Percentiles rank a stretch among this genome's conserved stretches.
Evolutionary conservation across 148 eudicot species (phyloP).

Genomic region (Arbutus unedo): DNA sequence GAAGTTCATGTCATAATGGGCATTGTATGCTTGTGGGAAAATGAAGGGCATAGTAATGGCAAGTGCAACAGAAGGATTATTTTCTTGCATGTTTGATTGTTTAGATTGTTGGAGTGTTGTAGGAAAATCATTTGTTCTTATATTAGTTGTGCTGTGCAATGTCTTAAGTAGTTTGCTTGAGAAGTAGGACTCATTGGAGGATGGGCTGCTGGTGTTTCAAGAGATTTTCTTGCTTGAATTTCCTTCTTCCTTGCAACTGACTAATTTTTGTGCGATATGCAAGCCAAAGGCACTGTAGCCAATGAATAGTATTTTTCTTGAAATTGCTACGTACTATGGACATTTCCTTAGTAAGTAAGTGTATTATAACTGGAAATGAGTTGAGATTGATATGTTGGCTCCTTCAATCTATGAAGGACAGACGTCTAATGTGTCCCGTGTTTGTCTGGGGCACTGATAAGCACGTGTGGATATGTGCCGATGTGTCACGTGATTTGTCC

Average conservation of each 20-base stretch:
- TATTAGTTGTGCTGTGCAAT: not conserved
- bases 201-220: not conserved
- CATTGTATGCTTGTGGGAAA: not conserved
- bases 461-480: not conserved
- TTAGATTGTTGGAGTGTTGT: not conserved
- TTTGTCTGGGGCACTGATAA: not conserved
- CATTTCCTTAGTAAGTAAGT: not conserved
- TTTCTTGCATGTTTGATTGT: not conserved
- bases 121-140: not conserved
- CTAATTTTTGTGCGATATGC: not conserved
- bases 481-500: not conserved
- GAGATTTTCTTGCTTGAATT: not conserved
- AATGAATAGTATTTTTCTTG: not conserved
- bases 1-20: not conserved
- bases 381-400: not conserved
- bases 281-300: not conserved
- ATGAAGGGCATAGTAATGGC: not conserved
- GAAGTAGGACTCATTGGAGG: not conserved
- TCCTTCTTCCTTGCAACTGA: not conserved
- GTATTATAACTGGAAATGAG: not conserved
- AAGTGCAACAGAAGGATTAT: not conserved
- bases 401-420: not conserved
- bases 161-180: not conserved
- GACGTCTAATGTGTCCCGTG: not conserved
- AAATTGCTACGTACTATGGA: not conserved